A percentile compares a stretch with the other conserved stretches of the same genome.
Evolutionary conservation across 164 flowering plant species (phyloP).

Genomic region (Umbilicus rupestris): DNA sequence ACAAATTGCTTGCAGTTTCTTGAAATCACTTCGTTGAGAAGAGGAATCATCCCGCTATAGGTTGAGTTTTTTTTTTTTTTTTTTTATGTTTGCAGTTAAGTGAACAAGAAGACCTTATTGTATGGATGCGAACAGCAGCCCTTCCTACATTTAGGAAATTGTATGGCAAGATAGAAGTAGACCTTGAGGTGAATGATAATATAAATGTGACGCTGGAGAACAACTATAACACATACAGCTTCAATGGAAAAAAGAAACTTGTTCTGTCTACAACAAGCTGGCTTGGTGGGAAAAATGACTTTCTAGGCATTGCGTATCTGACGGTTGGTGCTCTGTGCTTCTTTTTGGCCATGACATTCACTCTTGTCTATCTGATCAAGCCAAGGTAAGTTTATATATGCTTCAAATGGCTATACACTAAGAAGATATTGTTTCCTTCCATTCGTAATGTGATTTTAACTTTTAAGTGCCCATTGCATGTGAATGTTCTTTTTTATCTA

Average conservation of each 20-base stretch:
- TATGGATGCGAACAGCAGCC: conserved; percentile 99
- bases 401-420: too few species aligned
- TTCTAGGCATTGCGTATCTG: conserved; percentile 89
- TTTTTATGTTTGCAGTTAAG: conserved; percentile 41
- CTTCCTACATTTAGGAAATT: conserved; percentile 94
- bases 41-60: not conserved
- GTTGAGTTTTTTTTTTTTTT: not conserved
- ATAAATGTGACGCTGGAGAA: conserved; percentile 49
- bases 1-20: not conserved
- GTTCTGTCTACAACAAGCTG: conserved; percentile 95
- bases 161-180: conserved; percentile 86
- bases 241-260: conserved; percentile 84
- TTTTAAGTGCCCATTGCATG: too few species aligned
- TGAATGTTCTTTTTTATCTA: too few species aligned
- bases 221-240: conserved; percentile 84
- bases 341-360: conserved; percentile 64
- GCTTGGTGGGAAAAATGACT: conserved; percentile 97
- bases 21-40: not conserved
- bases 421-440: too few species aligned
- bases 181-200: conserved; percentile 42
- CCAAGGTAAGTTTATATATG: conserved; percentile 67
- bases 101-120: conserved; percentile 88
- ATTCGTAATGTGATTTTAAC: too few species aligned
- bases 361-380: conserved; percentile 65
- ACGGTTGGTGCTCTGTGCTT: conserved; percentile 87